These are phyloP conservation scores for Dactylis glomerata DNA, from an alignment of 176 grass and related monocot genomes.

Conservation along the genomic window DNA sequence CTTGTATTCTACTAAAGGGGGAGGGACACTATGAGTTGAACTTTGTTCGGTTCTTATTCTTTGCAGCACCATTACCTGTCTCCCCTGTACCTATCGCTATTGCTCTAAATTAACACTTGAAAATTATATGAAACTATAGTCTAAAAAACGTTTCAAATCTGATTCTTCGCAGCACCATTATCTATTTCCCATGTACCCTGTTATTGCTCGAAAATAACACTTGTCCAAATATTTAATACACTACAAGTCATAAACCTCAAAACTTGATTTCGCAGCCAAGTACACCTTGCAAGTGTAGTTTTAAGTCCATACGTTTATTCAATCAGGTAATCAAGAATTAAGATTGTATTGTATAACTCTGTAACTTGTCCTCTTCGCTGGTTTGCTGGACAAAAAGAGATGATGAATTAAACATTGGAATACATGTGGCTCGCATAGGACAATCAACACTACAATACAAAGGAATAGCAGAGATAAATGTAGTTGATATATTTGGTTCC, in stretches of 20 bases:
- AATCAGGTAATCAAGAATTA: not conserved
- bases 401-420: not conserved
- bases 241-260: not conserved
- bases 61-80: not conserved
- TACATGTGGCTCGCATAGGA: not conserved
- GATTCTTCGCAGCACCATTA: not conserved
- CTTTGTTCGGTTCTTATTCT: conserved; percentile 14
- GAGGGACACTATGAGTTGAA: not conserved
- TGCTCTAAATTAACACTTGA: not conserved
- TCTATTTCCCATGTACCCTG: not conserved
- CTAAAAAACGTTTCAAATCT: not conserved
- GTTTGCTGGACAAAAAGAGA: not conserved
- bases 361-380: not conserved
- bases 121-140: not conserved
- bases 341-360: not conserved
- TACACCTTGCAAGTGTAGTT: not conserved
- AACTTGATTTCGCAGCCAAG: not conserved
- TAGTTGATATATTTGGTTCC: not conserved
- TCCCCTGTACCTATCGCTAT: not conserved
- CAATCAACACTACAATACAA: not conserved
- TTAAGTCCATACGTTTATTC: not conserved
- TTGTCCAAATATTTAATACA: not conserved
- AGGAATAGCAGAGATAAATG: not conserved
- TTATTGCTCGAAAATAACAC: not conserved
- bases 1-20: conserved; percentile 44